Conservation (phyloP, 129 eudicot species). For the Pseudognaphalium luteoalbum region DNA sequence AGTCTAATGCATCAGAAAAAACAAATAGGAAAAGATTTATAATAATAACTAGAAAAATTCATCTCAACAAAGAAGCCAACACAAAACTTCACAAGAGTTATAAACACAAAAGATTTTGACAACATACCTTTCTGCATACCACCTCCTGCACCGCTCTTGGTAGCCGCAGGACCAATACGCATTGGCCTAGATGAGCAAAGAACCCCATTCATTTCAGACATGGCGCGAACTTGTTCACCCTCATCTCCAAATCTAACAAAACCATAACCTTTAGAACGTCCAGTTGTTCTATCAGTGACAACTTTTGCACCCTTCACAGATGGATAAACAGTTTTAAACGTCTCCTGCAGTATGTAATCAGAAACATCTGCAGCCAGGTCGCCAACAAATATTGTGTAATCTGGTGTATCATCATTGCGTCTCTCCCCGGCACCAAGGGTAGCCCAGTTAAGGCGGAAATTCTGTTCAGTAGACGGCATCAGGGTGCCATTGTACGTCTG, state of each 20-base stretch:
- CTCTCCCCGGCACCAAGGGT: conserved; percentile 85
- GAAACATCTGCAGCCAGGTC: conserved; percentile 93
- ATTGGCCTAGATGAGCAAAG: conserved; percentile 78
- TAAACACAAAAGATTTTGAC: not conserved
- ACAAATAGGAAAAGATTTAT: conserved; percentile 2
- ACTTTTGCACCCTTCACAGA: conserved; percentile 95
- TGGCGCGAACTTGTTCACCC: conserved; percentile 88
- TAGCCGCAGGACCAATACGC: conserved; percentile 95
- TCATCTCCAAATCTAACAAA: conserved; percentile 97
- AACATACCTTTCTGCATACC: conserved; percentile 69
- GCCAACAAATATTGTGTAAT: conserved; percentile 85
- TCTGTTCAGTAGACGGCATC: conserved; percentile 78
- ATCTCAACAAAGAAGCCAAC: conserved; percentile 3
- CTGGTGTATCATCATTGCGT: conserved; percentile 77
- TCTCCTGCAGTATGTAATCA: conserved; percentile 75
- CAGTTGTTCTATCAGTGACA: conserved; percentile 79
- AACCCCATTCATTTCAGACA: conserved; percentile 95
- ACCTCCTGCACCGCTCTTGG: conserved; percentile 60
- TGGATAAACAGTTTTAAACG: conserved; percentile 60
- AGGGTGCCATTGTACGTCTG: conserved; percentile 73
- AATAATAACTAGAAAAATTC: not conserved
- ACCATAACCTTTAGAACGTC: conserved; percentile 95
- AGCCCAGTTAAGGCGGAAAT: conserved; percentile 88
- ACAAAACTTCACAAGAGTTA: not conserved
- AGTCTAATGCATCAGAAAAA: conserved; percentile 12